Conservation (phyloP, 75 land plant genomes). For the Cryptomeria japonica region DNA sequence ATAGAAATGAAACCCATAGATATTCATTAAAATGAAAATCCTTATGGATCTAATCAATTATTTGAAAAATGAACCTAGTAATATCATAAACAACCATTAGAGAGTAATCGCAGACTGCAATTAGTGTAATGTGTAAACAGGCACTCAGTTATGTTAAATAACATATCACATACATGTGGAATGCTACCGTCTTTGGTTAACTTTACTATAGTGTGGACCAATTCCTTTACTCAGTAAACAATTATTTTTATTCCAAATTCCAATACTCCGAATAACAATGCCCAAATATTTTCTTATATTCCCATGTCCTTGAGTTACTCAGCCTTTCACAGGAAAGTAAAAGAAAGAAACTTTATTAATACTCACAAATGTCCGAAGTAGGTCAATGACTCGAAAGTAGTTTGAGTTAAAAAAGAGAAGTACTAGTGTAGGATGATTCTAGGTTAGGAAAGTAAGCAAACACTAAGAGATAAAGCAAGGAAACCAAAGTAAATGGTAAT, state of each 20-base stretch:
- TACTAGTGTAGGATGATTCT: neutral
- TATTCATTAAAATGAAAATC: neutral
- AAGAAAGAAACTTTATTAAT: too few species aligned
- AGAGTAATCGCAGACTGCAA: neutral
- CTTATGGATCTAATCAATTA: neutral
- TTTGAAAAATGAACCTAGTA: neutral
- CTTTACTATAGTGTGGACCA: neutral
- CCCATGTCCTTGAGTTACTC: neutral
- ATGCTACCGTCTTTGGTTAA: too few species aligned
- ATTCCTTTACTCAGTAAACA: too few species aligned
- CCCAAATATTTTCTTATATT: neutral
- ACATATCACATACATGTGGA: neutral
- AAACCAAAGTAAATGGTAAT: neutral
- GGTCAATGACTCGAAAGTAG: neutral
- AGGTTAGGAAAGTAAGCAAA: neutral
- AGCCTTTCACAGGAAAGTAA: neutral
- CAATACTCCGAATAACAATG: neutral
- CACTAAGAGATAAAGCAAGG: neutral
- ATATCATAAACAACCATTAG: neutral
- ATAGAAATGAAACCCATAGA: neutral
- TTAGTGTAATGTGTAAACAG: neutral
- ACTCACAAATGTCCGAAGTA: neutral
- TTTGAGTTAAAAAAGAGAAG: neutral
- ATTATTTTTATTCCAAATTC: too few species aligned
- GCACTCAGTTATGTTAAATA: too few species aligned